phyloP scores from a whole-genome alignment of 2,329 filamentous ascomycete genomes.

The Neopestalotiopsis sp. region DNA sequence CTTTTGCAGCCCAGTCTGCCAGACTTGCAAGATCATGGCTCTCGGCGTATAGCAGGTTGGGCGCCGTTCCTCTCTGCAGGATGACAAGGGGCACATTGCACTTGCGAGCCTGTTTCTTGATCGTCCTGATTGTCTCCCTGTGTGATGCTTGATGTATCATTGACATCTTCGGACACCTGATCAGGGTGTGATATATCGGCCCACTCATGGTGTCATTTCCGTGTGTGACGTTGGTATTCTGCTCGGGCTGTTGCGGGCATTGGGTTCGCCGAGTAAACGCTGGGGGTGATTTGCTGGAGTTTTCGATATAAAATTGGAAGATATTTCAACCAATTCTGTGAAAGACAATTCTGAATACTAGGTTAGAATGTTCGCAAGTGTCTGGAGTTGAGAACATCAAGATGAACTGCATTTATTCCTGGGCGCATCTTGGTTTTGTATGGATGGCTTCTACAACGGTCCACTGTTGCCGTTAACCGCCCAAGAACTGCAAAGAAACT shows the following conservation, averaged over 20 bases:
- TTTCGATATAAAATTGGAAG: too few species aligned
- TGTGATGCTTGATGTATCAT: not conserved
- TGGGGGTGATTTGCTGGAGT: too few species aligned
- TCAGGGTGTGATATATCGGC: not conserved
- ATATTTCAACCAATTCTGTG: too few species aligned
- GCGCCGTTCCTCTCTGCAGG: not conserved
- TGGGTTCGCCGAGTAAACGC: too few species aligned
- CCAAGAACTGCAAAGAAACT: not conserved
- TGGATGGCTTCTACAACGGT: not conserved
- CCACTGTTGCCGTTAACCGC: not conserved
- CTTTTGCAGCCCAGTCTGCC: not conserved
- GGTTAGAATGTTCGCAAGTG: not conserved
- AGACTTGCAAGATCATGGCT: not conserved
- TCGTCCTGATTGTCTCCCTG: not conserved
- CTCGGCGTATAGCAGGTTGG: slow-evolving; percentile 4
- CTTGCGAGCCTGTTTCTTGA: not conserved
- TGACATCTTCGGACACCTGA: not conserved
- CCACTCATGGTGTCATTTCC: not conserved
- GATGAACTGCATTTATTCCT: not conserved
- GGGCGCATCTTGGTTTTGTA: not conserved
- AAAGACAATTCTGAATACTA: not conserved
- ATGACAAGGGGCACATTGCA: slow-evolving; percentile 5
- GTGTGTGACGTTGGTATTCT: too few species aligned
- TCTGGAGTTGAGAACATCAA: not conserved
- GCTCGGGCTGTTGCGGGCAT: too few species aligned